A percentile compares a stretch with the other conserved stretches of the same genome.
Conservation (phyloP, 129 eudicot genomes). For the Scalesia atractyloides region DNA sequence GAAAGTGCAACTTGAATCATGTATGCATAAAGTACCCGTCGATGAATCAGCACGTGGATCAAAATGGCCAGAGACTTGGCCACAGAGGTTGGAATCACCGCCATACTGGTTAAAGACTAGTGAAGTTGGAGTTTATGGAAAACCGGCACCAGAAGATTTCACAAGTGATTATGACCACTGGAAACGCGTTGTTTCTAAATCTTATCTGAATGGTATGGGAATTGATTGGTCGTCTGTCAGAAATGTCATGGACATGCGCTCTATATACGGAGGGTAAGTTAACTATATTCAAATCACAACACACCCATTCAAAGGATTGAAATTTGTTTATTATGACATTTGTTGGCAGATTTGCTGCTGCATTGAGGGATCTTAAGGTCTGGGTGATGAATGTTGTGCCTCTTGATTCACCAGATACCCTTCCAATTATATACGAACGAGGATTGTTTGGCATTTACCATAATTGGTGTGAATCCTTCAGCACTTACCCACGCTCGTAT, state of each 20-base stretch:
- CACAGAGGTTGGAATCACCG: conserved; percentile 54
- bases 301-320: neutral
- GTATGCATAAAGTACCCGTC: conserved; percentile 62
- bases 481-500: conserved; percentile 66
- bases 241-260: conserved; percentile 72
- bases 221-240: conserved; percentile 64
- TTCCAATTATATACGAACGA: conserved; percentile 63
- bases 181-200: conserved; percentile 54
- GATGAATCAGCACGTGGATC: conserved; percentile 47
- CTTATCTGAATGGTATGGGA: conserved; percentile 57
- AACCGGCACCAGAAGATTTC: conserved; percentile 58
- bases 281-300: neutral
- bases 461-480: conserved; percentile 71
- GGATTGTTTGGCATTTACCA: conserved; percentile 66
- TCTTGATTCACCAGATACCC: conserved; percentile 57
- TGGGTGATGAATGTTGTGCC: conserved; percentile 79
- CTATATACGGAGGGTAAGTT: conserved; percentile 70
- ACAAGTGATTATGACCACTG: conserved; percentile 52
- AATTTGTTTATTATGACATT: neutral
- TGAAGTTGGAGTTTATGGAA: conserved; percentile 57
- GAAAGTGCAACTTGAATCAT: conserved; percentile 67
- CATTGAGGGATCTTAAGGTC: conserved; percentile 53
- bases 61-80: conserved; percentile 67
- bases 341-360: conserved; percentile 56
- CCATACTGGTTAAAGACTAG: conserved; percentile 60